Conservation (phyloP, 352 stramenopile species). For the Globisporangium irregulare region DNA sequence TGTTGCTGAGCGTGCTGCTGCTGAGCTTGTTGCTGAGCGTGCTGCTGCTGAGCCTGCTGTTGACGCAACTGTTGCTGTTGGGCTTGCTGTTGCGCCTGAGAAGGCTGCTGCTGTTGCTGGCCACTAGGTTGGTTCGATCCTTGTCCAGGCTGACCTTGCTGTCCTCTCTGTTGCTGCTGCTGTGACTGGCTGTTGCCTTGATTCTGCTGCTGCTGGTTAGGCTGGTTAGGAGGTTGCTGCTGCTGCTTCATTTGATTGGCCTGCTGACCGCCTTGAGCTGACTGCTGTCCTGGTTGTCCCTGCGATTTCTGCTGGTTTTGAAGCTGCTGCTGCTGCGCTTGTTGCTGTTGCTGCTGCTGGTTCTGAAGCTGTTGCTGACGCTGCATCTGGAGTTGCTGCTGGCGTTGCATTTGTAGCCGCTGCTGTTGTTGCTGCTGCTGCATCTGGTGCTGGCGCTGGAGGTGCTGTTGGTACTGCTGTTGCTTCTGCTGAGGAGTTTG, state of each 20-base stretch:
- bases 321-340: slow-evolving; percentile 32
- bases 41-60: slow-evolving; percentile 25
- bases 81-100: slow-evolving; percentile 12
- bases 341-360: slow-evolving; percentile 37
- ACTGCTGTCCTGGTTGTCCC: slow-evolving; percentile 24
- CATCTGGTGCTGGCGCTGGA: slow-evolving; percentile 55
- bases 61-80: slow-evolving; percentile 15
- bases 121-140: slow-evolving; percentile 22
- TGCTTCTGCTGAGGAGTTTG: slow-evolving; percentile 38
- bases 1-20: slow-evolving; percentile 23
- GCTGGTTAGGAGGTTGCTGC: slow-evolving; percentile 21
- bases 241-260: slow-evolving; percentile 21
- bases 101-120: slow-evolving; percentile 23
- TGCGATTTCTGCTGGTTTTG: slow-evolving; percentile 24
- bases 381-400: slow-evolving; percentile 22
- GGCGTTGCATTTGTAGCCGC: slow-evolving; percentile 54
- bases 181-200: slow-evolving; percentile 17
- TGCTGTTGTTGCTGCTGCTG: slow-evolving; percentile 43
- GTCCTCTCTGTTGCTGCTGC: slow-evolving; percentile 18
- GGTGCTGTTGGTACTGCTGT: slow-evolving; percentile 46
- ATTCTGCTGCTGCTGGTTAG: slow-evolving; percentile 27
- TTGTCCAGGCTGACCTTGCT: slow-evolving; percentile 6
- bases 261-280: slow-evolving; percentile 7
- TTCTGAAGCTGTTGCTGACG: slow-evolving; percentile 20
- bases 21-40: slow-evolving; percentile 19